A percentile compares a stretch with the other conserved stretches of the same genome.
Evolutionary conservation across 352 stramenopile species (phyloP).

Genomic region (Elongisporangium anandrum): DNA sequence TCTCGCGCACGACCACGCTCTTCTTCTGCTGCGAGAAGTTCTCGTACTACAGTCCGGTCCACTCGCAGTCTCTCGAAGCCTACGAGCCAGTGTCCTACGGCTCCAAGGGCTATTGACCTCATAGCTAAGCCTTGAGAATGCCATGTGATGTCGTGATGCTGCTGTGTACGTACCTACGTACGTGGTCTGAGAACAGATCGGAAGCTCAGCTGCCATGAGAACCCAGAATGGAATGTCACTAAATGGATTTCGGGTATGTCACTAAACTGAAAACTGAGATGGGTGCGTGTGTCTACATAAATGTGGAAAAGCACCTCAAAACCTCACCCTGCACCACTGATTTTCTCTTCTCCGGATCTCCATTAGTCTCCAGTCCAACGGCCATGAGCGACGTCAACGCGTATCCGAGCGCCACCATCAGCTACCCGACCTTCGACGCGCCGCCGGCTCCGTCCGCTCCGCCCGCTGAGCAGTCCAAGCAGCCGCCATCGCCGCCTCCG

Average conservation of each 20-base stretch:
- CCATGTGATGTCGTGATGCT: too few species aligned
- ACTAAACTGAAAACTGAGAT: neutral
- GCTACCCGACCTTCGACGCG: constrained; percentile 25
- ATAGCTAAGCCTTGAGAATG: too few species aligned
- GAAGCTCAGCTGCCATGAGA: too few species aligned
- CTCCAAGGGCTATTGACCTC: constrained; percentile 7
- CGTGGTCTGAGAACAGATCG: too few species aligned
- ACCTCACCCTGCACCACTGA: neutral
- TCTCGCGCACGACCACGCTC: constrained; percentile 27
- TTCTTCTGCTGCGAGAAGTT: constrained; percentile 56
- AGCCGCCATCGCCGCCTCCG: constrained; percentile 3
- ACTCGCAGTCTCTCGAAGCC: constrained; percentile 4
- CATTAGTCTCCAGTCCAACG: neutral
- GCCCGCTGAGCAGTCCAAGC: constrained; percentile 6
- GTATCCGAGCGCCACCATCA: neutral
- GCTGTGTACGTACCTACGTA: too few species aligned
- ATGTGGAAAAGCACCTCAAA: neutral
- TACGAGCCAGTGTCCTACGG: constrained; percentile 2
- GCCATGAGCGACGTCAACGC: constrained; percentile 11
- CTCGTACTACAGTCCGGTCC: constrained; percentile 4
- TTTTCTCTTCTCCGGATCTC: constrained; percentile 3
- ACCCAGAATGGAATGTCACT: neutral
- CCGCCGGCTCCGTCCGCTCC: too few species aligned
- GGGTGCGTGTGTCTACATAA: neutral
- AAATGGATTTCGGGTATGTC: too few species aligned